Conservation (phyloP, 139 green algal genomes). For the Tetraselmis chui region DNA sequence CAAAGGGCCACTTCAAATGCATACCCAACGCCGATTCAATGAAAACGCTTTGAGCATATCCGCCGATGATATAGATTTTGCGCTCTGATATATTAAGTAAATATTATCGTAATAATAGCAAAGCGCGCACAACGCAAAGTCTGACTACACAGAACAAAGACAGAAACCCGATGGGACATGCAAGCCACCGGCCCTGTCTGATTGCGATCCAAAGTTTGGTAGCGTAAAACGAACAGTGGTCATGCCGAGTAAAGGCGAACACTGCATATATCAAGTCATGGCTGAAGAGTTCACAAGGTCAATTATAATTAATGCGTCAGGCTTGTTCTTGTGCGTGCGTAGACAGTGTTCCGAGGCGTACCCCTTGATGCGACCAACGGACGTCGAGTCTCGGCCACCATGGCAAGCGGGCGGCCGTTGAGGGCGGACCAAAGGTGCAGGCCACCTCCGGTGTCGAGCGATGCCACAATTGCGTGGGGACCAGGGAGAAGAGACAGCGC, state of each 20-base stretch:
- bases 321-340: no score
- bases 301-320: no score
- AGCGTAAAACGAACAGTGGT: background rate
- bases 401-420: background rate
- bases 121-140: background rate
- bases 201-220: no score
- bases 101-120: background rate
- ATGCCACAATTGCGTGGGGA: background rate
- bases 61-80: background rate
- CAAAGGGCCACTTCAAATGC: background rate
- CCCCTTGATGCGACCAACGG: background rate
- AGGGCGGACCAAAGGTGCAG: conserved; percentile 19
- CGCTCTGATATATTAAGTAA: background rate
- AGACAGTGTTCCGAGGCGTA: no score
- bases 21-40: no score
- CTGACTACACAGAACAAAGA: no score
- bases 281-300: background rate
- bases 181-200: no score
- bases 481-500: conserved; percentile 9
- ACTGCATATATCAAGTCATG: background rate
- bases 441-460: conserved; percentile 7
- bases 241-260: background rate
- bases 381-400: conserved; percentile 6
- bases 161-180: no score
- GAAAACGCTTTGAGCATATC: background rate